Conservation (phyloP, 1,284 basidiomycete species). For the Leccinum fallax region DNA sequence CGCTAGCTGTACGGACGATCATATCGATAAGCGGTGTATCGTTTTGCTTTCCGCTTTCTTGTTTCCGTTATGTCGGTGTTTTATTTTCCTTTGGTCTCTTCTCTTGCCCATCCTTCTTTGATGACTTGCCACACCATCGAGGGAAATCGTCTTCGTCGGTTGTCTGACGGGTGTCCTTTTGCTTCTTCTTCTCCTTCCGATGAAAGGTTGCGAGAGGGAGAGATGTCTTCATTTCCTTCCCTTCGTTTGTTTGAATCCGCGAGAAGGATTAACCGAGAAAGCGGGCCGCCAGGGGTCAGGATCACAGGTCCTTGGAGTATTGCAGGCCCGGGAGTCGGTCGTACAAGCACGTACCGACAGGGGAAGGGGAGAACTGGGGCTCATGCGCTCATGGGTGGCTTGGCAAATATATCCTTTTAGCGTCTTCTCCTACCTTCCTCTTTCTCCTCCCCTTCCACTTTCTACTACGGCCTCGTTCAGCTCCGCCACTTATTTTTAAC, state of each 20-base stretch:
- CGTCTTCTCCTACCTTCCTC: background rate
- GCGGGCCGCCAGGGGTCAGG: background rate
- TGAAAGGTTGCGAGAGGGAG: background rate
- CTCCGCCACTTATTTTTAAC: background rate
- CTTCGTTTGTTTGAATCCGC: background rate
- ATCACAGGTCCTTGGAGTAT: background rate
- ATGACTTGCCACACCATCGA: conserved; percentile 1
- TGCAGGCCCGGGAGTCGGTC: background rate
- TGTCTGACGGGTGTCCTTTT: background rate
- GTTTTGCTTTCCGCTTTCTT: background rate
- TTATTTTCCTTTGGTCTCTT: background rate
- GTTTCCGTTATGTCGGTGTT: background rate
- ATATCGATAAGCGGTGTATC: conserved; percentile 21
- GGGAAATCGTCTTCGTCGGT: background rate
- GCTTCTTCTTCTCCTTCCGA: conserved; percentile 2
- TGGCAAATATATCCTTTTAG: background rate
- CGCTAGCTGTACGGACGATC: background rate
- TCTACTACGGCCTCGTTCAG: background rate
- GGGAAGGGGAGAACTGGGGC: background rate
- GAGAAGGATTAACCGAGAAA: background rate
- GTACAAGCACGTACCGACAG: background rate
- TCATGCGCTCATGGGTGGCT: background rate
- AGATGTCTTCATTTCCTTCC: background rate
- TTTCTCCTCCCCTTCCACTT: background rate
- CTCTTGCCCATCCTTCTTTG: background rate